A percentile compares a stretch with the other conserved stretches of the same genome.
Conservation (phyloP, 495 filamentous ascomycete genomes). For the Daldinia grandis region DNA sequence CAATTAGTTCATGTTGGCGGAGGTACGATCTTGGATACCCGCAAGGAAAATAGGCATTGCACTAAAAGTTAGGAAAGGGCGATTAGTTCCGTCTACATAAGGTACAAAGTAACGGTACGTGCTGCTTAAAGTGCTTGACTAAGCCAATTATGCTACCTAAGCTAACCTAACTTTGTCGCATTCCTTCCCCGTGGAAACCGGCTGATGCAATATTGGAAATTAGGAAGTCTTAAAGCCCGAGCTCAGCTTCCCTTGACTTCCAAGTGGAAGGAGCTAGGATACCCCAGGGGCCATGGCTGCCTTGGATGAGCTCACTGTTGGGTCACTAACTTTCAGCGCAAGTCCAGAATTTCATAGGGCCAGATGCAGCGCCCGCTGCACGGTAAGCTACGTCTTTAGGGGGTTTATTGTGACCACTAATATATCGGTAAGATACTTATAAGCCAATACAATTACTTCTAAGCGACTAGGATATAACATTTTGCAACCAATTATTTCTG, state of each 20-base stretch:
- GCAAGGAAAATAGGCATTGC: background rate
- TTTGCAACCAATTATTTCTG: conserved; percentile 25
- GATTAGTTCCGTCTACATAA: background rate
- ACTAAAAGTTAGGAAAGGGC: background rate
- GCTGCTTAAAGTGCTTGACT: conserved; percentile 13
- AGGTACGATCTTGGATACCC: conserved; percentile 6
- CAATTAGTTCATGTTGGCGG: conserved; percentile 7
- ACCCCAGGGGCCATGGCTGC: background rate
- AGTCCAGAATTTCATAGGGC: conserved; percentile 39
- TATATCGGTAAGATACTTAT: conserved; percentile 31
- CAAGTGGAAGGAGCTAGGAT: conserved; percentile 4
- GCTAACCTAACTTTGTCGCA: conserved; percentile 6
- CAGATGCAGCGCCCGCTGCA: conserved; percentile 20
- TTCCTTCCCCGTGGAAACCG: conserved; percentile 29
- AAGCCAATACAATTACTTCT: conserved; percentile 16
- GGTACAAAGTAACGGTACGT: conserved; percentile 1
- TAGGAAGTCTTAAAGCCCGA: conserved; percentile 22
- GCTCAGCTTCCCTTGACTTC: conserved; percentile 28
- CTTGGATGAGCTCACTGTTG: conserved; percentile 2
- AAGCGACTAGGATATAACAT: conserved; percentile 12
- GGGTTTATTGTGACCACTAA: conserved; percentile 31
- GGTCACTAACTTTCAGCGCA: conserved; percentile 2
- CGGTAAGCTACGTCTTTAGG: conserved; percentile 25
- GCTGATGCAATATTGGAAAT: conserved; percentile 30
- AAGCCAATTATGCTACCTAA: conserved; percentile 3